Conservation (phyloP, 1,284 basidiomycete species). For the Cryptococcus hybrid region DNA sequence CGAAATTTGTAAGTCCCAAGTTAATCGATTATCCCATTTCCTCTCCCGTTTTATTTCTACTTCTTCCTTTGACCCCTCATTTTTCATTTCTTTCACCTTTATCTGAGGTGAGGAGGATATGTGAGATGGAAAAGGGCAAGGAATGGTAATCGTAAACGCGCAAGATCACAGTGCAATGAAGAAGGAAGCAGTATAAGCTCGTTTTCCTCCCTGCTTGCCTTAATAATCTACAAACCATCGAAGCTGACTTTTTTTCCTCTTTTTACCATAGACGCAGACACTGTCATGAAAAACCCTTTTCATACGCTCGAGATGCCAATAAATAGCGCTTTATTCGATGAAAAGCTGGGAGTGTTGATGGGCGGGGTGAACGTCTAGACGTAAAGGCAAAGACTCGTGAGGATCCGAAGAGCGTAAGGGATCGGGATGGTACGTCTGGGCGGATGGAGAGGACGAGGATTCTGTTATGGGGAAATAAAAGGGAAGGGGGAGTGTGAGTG, state of each 20-base stretch:
- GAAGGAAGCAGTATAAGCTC: too few relatives aligned
- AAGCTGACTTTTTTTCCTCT: too few relatives aligned
- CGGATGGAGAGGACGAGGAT: neutral
- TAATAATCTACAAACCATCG: neutral
- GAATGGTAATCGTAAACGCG: too few relatives aligned
- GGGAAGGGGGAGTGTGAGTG: too few relatives aligned
- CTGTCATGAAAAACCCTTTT: constrained; percentile 99
- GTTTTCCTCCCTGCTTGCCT: neutral
- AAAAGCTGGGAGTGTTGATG: constrained; percentile 52
- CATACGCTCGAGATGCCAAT: constrained; percentile 99
- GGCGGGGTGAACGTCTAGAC: constrained; percentile 23
- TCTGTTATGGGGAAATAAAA: neutral
- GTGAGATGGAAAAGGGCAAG: too few relatives aligned
- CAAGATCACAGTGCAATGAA: too few relatives aligned
- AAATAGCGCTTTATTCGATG: constrained; percentile 84
- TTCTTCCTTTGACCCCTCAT: too few relatives aligned
- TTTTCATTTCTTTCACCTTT: too few relatives aligned
- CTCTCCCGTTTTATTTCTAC: too few relatives aligned
- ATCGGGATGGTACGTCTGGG: neutral
- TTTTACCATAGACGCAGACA: constrained; percentile 59
- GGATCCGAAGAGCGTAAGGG: neutral
- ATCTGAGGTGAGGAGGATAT: too few relatives aligned
- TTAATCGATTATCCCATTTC: neutral
- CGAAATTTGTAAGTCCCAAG: constrained; percentile 56
- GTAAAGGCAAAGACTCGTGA: neutral